Percentiles rank a stretch among this genome's conserved stretches.
phyloP scores from a whole-genome alignment of 2,329 filamentous ascomycete species.

The Aspergillus tubingensis region DNA sequence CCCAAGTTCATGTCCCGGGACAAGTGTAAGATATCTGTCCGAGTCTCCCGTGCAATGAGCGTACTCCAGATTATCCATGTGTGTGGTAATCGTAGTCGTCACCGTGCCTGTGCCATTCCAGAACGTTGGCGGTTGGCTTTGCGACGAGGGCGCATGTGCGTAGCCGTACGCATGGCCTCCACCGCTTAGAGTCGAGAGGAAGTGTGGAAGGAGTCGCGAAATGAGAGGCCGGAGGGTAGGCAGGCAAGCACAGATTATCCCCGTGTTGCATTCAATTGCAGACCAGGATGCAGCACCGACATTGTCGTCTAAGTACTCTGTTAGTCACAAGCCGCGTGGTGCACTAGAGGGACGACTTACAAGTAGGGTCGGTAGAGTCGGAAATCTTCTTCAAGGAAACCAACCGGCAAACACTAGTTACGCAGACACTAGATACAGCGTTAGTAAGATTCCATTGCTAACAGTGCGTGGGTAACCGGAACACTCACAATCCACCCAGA shows the following conservation, averaged over 20 bases:
- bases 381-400: constrained; percentile 34
- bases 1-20: constrained; percentile 14
- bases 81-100: constrained; percentile 30
- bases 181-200: constrained; percentile 30
- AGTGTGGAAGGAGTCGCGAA: constrained; percentile 30
- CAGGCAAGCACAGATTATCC: constrained; percentile 46
- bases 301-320: constrained; percentile 31
- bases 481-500: constrained; percentile 37
- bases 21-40: constrained; percentile 27
- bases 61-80: constrained; percentile 31
- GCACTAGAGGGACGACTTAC: constrained; percentile 21
- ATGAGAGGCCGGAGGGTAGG: constrained; percentile 42
- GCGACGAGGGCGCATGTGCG: constrained; percentile 16
- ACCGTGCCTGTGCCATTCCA: constrained; percentile 30
- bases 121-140: constrained; percentile 23
- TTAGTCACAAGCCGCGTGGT: constrained; percentile 4
- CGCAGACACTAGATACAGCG: constrained; percentile 29
- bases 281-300: constrained; percentile 41
- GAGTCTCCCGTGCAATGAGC: constrained; percentile 24
- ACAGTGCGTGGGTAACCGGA: not conserved
- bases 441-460: not conserved
- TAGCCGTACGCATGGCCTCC: constrained; percentile 20
- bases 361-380: constrained; percentile 38
- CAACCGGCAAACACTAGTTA: constrained; percentile 39
- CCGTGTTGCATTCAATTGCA: constrained; percentile 43